Percentiles rank a stretch among this genome's conserved stretches.
These are phyloP conservation scores for Begonia loranthoides DNA, from an alignment of 306 rosid species.

Conservation along the genomic window DNA sequence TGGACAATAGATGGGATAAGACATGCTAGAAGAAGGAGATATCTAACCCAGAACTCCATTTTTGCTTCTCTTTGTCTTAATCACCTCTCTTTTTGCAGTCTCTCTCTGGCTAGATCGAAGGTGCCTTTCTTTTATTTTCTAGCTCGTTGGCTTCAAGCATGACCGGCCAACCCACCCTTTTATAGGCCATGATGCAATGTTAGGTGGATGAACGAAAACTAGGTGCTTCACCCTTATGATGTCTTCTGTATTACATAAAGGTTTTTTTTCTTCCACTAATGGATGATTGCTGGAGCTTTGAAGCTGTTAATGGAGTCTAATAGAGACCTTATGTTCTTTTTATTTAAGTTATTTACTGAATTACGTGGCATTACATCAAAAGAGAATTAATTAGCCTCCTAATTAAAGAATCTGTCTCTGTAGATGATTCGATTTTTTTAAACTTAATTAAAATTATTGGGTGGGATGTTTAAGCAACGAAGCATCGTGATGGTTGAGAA, in stretches of 20 bases:
- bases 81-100: not conserved
- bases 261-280: slow-evolving; percentile 2
- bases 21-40: slow-evolving; percentile 36
- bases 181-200: slow-evolving; percentile 61
- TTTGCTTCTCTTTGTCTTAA: slow-evolving; percentile 5
- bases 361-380: too few relatives aligned
- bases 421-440: not conserved
- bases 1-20: slow-evolving; percentile 60
- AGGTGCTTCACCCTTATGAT: slow-evolving; percentile 3
- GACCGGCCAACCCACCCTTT: slow-evolving; percentile 38
- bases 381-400: too few relatives aligned
- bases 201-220: slow-evolving; percentile 34
- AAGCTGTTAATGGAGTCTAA: slow-evolving; percentile 1
- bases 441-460: not conserved
- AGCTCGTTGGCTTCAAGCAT: slow-evolving; percentile 22
- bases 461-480: slow-evolving; percentile 27
- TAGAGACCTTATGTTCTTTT: not conserved
- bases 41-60: slow-evolving; percentile 40
- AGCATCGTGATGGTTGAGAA: slow-evolving; percentile 38
- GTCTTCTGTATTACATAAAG: slow-evolving; percentile 73
- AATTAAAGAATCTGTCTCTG: not conserved
- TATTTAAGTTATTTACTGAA: not conserved
- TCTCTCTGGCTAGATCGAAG: not conserved
- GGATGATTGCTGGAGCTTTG: slow-evolving; percentile 13
- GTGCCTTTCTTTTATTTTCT: not conserved